phyloP scores from a whole-genome alignment of 2,329 filamentous ascomycete species.

The Epichloe glyceriae region DNA sequence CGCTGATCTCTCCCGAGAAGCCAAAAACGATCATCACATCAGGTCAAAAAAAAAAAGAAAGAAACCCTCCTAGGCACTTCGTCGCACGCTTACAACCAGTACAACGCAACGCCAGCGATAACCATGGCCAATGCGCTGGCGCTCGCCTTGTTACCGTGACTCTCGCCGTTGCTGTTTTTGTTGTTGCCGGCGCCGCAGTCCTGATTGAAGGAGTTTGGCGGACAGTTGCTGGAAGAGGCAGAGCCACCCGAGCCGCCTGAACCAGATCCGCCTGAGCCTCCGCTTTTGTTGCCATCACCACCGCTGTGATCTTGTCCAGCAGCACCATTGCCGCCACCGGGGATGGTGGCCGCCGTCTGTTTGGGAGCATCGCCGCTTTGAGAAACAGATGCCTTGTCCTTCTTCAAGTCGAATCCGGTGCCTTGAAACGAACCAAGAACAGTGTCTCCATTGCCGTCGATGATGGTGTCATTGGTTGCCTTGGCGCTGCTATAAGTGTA shows the following conservation, averaged over 20 bases:
- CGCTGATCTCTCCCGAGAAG: too few relatives aligned
- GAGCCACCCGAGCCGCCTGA: constrained; percentile 12
- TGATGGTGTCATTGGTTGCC: constrained; percentile 64
- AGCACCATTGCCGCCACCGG: constrained; percentile 16
- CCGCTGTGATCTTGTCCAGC: constrained; percentile 13
- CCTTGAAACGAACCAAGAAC: constrained; percentile 66
- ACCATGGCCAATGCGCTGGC: constrained; percentile 25
- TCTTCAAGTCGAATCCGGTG: constrained; percentile 64
- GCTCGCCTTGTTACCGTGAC: constrained; percentile 18
- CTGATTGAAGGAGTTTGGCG: constrained; percentile 27
- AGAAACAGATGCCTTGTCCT: constrained; percentile 19
- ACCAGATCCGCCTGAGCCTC: constrained; percentile 13
- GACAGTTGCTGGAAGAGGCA: constrained; percentile 19
- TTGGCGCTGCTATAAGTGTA: constrained; percentile 60
- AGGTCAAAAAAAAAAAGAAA: too few relatives aligned
- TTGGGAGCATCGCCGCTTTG: constrained; percentile 10
- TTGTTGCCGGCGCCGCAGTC: constrained; percentile 17
- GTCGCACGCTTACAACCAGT: constrained; percentile 18
- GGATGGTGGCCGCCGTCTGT: constrained; percentile 16
- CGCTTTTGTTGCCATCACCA: constrained; percentile 7
- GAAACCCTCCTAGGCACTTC: too few relatives aligned
- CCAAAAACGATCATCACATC: too few relatives aligned
- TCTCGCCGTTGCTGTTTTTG: constrained; percentile 18
- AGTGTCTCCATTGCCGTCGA: constrained; percentile 62
- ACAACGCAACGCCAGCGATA: constrained; percentile 22